Percentiles rank a stretch among this genome's conserved stretches.
These are phyloP conservation scores for Neonectria coccinea DNA, from an alignment of 2,329 filamentous ascomycete genomes.

Conservation along the genomic window DNA sequence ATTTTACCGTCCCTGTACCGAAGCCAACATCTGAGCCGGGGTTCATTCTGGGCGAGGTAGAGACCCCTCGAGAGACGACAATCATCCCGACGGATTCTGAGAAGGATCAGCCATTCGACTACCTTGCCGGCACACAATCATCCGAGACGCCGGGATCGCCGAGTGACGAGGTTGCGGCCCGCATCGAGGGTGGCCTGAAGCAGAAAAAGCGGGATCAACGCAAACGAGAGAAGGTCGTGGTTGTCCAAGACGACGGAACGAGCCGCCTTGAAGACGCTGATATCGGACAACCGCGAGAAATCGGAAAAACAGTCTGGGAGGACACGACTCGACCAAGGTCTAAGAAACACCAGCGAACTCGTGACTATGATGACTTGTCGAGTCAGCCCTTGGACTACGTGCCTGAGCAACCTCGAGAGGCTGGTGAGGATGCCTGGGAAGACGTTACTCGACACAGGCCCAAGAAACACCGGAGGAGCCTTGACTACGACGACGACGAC, in stretches of 20 bases:
- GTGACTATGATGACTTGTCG: conserved; percentile 44
- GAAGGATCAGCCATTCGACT: conserved; percentile 14
- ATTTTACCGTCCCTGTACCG: conserved; percentile 50
- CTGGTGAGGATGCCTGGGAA: conserved; percentile 40
- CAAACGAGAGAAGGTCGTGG: conserved; percentile 56
- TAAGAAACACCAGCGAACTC: conserved; percentile 48
- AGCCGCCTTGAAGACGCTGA: conserved; percentile 33
- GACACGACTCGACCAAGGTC: conserved; percentile 49
- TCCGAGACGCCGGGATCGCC: conserved; percentile 24
- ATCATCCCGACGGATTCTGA: conserved; percentile 36
- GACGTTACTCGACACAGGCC: conserved; percentile 49
- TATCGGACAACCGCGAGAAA: conserved; percentile 31
- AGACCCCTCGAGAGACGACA: conserved; percentile 53
- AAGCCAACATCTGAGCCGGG: conserved; percentile 52
- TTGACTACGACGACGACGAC: conserved; percentile 41
- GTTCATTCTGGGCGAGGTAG: conserved; percentile 62
- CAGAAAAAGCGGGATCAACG: conserved; percentile 51
- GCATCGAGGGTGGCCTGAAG: conserved; percentile 36
- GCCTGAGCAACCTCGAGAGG: conserved; percentile 32
- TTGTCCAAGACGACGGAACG: conserved; percentile 44
- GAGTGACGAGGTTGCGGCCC: conserved; percentile 35
- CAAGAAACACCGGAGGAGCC: conserved; percentile 48
- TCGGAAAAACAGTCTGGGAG: conserved; percentile 41
- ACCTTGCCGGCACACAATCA: not conserved
- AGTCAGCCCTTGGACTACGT: conserved; percentile 32